phyloP scores from a whole-genome alignment of 2,329 filamentous ascomycete species.

The Xylariaceae sp. region DNA sequence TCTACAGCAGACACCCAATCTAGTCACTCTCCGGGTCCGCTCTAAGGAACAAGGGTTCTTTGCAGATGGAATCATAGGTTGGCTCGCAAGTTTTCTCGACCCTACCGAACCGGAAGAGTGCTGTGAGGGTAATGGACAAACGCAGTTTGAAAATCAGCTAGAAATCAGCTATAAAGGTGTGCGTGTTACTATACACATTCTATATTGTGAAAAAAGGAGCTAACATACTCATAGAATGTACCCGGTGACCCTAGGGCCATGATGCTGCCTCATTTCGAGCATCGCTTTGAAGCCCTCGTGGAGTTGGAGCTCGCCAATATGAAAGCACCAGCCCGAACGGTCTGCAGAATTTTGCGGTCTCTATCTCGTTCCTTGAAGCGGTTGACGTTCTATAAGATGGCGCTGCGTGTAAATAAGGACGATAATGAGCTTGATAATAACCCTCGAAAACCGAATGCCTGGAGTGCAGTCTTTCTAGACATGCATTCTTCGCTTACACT shows the following conservation, averaged over 20 bases:
- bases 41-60: conserved; percentile 30
- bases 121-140: neutral
- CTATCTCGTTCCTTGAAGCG: conserved; percentile 28
- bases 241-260: neutral
- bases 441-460: conserved; percentile 30
- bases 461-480: conserved; percentile 29
- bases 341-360: conserved; percentile 24
- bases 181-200: neutral
- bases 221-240: neutral
- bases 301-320: conserved; percentile 34
- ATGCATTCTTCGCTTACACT: conserved; percentile 23
- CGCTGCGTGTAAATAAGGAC: conserved; percentile 16
- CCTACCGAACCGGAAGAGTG: neutral
- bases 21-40: conserved; percentile 28
- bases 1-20: conserved; percentile 33
- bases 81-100: conserved; percentile 28
- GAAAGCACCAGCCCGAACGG: conserved; percentile 18
- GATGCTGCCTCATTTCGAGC: conserved; percentile 5
- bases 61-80: conserved; percentile 31
- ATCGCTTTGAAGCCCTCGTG: conserved; percentile 23
- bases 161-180: neutral
- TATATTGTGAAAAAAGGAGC: neutral
- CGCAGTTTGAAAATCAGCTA: too few species aligned
- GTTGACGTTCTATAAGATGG: conserved; percentile 27
- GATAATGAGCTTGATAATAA: conserved; percentile 35